These are phyloP conservation scores for Schoenoplectus tabernaemontani DNA, from an alignment of 202 grass and related monocot species.

Conservation along the genomic window DNA sequence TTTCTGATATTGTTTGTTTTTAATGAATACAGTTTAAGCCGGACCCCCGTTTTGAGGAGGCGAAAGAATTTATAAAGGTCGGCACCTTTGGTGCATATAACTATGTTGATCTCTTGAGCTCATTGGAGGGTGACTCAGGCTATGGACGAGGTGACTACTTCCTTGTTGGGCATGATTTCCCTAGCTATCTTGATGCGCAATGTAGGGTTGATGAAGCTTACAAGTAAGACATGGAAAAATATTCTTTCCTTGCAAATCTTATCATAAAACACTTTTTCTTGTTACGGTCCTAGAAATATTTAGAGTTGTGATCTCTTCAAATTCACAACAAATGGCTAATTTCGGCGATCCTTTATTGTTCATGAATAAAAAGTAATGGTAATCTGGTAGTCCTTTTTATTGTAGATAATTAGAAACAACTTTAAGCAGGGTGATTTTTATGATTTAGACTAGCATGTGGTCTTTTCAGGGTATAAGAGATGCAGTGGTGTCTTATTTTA, in stretches of 20 bases:
- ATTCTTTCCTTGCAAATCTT: slow-evolving; percentile 5
- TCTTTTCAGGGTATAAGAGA: not conserved
- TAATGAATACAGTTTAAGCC: slow-evolving; percentile 68
- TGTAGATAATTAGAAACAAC: not conserved
- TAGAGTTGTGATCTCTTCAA: not conserved
- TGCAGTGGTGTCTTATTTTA: not conserved
- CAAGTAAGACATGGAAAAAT: slow-evolving; percentile 53
- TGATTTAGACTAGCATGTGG: not conserved
- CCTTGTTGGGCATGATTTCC: slow-evolving; percentile 94
- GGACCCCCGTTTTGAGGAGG: slow-evolving; percentile 90
- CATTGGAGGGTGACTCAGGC: slow-evolving; percentile 83
- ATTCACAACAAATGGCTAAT: not conserved
- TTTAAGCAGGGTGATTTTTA: not conserved
- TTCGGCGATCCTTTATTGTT: not conserved
- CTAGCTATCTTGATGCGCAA: slow-evolving; percentile 86
- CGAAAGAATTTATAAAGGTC: slow-evolving; percentile 63
- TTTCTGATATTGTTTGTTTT: slow-evolving; percentile 4
- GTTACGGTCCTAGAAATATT: not conserved
- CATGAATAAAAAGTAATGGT: not conserved
- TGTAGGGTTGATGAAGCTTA: slow-evolving; percentile 73
- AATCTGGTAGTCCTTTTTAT: not conserved
- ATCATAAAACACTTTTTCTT: not conserved
- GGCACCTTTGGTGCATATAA: slow-evolving; percentile 77
- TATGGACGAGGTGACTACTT: slow-evolving; percentile 98
- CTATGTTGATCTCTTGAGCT: slow-evolving; percentile 82